Base-by-base conservation (phyloP, 2,329 filamentous ascomycete genomes). In the Chrysoporthe austroafricana region DNA sequence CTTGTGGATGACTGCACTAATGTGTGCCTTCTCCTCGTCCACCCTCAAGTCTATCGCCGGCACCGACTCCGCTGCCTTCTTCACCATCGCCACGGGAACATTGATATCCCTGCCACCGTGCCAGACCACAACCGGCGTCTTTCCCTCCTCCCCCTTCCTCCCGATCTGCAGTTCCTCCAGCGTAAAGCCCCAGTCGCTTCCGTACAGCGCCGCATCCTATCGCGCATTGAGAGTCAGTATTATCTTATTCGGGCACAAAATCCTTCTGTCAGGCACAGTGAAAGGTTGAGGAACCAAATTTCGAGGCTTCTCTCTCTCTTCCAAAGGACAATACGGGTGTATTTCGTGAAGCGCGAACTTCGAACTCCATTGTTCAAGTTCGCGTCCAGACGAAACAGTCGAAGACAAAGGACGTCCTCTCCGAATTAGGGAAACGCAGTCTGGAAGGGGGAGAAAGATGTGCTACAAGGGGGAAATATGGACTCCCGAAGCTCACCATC, bases 91-190 rank as follows among this genome's bases (percentile, higher is more conserved):
- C 3, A 72, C 52, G 2, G 74, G 73, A 3, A 72, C 68, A 39
- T 75, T 74, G 16, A 69, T 62, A 42, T 75, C 73, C 50, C 68
- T 21, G 1, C 39, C 66, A 11, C 74, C 73, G 36, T 75, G 73
- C 70, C 72, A 75, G 9, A 73, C 48, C 11, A 72, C 57, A 58
- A 74, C 18, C 46, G 59, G 61, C 13, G 67, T 69, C 26, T 69
- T 66, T 43, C 70, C 68, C 11, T 18, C 54, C 6, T 39, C 54
- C 4, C 32, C 54, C 5, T 57, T 18, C 14, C 16, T 21, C 4
- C 54, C 54, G 18, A 68, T 57, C 14, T 61, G 44, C 16, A 74
- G 34, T 4, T 73, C 70, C 2, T 71, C 68, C 11, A 74, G 65
- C n/a, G 64, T 62, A 62, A 74, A 75, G 13, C 71, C 73, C 72